phyloP scores from a whole-genome alignment of 441 rosid species.

The Isatis lusitanica region DNA sequence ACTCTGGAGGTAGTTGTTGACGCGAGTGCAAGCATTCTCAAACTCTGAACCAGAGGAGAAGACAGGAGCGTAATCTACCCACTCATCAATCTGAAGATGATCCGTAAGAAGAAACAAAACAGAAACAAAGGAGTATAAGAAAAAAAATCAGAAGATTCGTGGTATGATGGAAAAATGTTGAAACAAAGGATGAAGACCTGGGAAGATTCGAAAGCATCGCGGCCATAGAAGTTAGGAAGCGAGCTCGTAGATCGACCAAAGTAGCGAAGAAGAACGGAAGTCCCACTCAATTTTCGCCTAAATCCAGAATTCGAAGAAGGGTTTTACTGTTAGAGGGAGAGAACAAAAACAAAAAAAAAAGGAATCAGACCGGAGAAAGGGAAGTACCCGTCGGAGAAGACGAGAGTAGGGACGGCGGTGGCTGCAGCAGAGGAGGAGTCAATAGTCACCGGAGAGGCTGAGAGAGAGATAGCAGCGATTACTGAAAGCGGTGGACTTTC shows the following conservation, averaged over 20 bases:
- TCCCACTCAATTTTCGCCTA: slow-evolving; percentile 60
- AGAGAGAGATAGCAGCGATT: slow-evolving; percentile 53
- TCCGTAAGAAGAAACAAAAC: background rate
- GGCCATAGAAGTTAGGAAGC: slow-evolving; percentile 53
- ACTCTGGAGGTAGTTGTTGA: slow-evolving; percentile 52
- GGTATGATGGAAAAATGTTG: background rate
- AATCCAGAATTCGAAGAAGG: background rate
- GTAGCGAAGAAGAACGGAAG: slow-evolving; percentile 57
- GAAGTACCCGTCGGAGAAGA: slow-evolving; percentile 57
- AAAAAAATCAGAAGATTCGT: background rate
- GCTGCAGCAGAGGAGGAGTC: slow-evolving; percentile 36
- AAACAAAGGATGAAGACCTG: slow-evolving; percentile 44
- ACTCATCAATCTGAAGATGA: slow-evolving; percentile 67
- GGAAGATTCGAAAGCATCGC: slow-evolving; percentile 49
- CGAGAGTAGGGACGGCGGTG: slow-evolving; percentile 36
- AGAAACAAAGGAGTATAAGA: background rate
- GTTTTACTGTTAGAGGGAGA: background rate
- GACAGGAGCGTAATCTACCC: slow-evolving; percentile 67
- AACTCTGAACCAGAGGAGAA: slow-evolving; percentile 80
- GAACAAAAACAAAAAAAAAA: background rate
- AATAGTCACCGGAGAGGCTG: slow-evolving; percentile 37
- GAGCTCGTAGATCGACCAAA: slow-evolving; percentile 51
- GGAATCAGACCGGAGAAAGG: background rate
- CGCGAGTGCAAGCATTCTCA: slow-evolving; percentile 66
- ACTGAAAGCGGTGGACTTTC: slow-evolving; percentile 58